Conservation (phyloP, 2,329 filamentous ascomycete species). For the Furcasterigmium furcatum region DNA sequence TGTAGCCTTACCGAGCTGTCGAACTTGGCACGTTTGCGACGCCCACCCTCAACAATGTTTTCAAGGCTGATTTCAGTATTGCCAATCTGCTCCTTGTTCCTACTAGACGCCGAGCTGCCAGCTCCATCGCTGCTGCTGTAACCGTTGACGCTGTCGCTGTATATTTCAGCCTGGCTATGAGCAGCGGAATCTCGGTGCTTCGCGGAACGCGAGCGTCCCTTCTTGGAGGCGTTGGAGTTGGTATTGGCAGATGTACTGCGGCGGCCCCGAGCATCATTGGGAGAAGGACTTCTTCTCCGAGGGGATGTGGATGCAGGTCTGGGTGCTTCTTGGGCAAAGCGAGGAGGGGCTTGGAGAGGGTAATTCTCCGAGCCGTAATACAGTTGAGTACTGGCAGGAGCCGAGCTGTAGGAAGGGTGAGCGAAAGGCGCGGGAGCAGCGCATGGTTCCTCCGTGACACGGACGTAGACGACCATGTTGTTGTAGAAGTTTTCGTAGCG, state of each 20-base stretch:
- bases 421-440: slow-evolving; percentile 42
- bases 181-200: slow-evolving; percentile 58
- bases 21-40: slow-evolving; percentile 90
- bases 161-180: slow-evolving; percentile 53
- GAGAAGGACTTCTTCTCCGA: slow-evolving; percentile 77
- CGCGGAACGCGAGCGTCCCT: slow-evolving; percentile 63
- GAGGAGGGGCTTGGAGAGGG: slow-evolving; percentile 40
- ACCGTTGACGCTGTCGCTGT: slow-evolving; percentile 64
- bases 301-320: slow-evolving; percentile 69
- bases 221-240: slow-evolving; percentile 50
- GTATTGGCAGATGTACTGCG: slow-evolving; percentile 72
- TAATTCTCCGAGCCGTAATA: slow-evolving; percentile 54
- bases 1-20: slow-evolving; percentile 85
- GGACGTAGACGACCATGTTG: slow-evolving; percentile 90
- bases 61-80: slow-evolving; percentile 97
- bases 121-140: slow-evolving; percentile 89
- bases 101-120: slow-evolving; percentile 71
- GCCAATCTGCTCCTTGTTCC: slow-evolving; percentile 80
- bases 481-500: slow-evolving; percentile 93
- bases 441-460: slow-evolving; percentile 66
- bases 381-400: slow-evolving; percentile 44
- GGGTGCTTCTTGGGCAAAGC: slow-evolving; percentile 59
- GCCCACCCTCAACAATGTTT: slow-evolving; percentile 95
- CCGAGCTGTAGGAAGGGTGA: slow-evolving; percentile 49
- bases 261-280: slow-evolving; percentile 62